Base-by-base conservation (phyloP, 495 filamentous ascomycete species). In the Podospora didyma region DNA sequence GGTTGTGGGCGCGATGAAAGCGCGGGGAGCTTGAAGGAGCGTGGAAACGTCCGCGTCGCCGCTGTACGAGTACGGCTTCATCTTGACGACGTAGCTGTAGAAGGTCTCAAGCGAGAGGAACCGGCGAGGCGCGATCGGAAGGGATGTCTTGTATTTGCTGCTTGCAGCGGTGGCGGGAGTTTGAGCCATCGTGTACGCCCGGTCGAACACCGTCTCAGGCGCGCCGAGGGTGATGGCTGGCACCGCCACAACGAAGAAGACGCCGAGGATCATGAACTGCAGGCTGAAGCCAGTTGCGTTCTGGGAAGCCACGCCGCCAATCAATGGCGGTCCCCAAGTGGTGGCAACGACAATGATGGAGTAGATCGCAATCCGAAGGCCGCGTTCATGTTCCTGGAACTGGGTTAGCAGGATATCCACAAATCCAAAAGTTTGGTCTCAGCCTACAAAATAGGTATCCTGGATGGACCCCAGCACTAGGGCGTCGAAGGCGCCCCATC, bases 401-500 rank as follows among this genome's bases (percentile, higher is more conserved):
- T 23, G 62, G 68, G n/a, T 2, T 51, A 17, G 7, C 7, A n/a
- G 47, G 3, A 19, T 2, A 12, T n/a, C n/a, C n/a, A n/a, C n/a
- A n/a, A n/a, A n/a, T n/a, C n/a, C n/a, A 5, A 2, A 4, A 24
- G 49, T n/a, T 47, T 1, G 31, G n/a, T 11, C 4, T 16, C n/a
- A 26, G 62, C 76, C 66, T 60, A 82, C 79, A 60, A 79, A 81
- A 59, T 72, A 82, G 1, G 76, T 77, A 55, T 82, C 79, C 45
- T 76, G 69, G 35, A 82, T 77, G 1, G 70, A 75, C 16, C 69
- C 69, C 21, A 73, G 58, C 2, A 78, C 69, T 35, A 82, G 62
- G 7, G 73, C 70, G 56, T 82, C 79, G 42, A 79, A 77, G 22
- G 72, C 69, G 26, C 79, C 79, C 79, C 79, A 82, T n/a, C 75